These are phyloP conservation scores for Aspergillus haitiensis DNA, from an alignment of 495 filamentous ascomycete species.

Conservation along the genomic window DNA sequence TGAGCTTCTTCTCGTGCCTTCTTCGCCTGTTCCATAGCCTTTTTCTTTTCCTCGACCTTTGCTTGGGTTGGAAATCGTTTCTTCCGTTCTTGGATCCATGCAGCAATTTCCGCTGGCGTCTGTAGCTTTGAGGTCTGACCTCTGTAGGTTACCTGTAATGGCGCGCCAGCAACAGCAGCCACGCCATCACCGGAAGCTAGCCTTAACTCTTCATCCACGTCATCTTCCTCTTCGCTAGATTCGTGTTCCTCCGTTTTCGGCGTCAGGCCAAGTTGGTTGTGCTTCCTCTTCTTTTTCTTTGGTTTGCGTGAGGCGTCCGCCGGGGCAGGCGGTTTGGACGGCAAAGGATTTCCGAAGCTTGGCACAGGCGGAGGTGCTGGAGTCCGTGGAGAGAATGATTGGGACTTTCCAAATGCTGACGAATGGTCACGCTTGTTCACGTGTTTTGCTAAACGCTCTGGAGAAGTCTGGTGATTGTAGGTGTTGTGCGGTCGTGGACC, in stretches of 20 bases:
- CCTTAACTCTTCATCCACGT: conserved; percentile 65
- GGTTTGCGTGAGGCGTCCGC: conserved; percentile 40
- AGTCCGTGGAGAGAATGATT: conserved; percentile 37
- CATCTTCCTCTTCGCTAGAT: conserved; percentile 69
- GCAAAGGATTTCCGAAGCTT: conserved; percentile 60
- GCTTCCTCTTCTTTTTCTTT: conserved; percentile 76
- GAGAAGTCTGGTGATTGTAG: conserved; percentile 38
- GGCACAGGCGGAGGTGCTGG: conserved; percentile 59
- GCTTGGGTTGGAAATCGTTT: conserved; percentile 75
- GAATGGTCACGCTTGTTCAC: conserved; percentile 43
- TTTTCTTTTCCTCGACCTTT: conserved; percentile 52
- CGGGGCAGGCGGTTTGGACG: conserved; percentile 60
- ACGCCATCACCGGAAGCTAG: conserved; percentile 36
- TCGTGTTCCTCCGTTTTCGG: conserved; percentile 72
- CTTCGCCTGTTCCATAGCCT: conserved; percentile 45
- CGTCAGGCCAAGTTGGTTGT: conserved; percentile 78
- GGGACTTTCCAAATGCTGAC: conserved; percentile 46
- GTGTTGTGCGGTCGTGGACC: conserved; percentile 47
- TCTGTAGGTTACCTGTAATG: conserved; percentile 46
- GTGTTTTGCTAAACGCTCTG: conserved; percentile 38
- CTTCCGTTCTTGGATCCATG: conserved; percentile 79
- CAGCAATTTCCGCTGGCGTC: conserved; percentile 65
- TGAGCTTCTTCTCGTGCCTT: conserved; percentile 37
- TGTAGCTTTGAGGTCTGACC: conserved; percentile 47
- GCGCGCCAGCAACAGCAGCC: conserved; percentile 29